These are phyloP conservation scores for Neoscytalidium dimidiatum DNA, from an alignment of 2,329 filamentous ascomycete species.

Conservation along the genomic window DNA sequence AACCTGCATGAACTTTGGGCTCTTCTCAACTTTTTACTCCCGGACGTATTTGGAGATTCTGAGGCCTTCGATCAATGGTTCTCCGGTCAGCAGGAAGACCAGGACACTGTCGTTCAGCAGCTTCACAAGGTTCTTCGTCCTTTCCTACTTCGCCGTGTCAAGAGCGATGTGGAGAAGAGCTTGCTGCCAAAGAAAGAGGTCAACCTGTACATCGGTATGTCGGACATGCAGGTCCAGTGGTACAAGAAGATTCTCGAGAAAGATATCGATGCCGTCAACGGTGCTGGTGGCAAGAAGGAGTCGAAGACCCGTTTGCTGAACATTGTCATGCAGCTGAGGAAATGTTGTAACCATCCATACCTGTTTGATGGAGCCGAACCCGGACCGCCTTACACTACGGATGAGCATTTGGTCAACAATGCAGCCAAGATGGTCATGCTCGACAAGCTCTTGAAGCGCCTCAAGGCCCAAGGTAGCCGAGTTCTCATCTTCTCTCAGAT, in stretches of 20 bases:
- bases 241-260: constrained; percentile 99
- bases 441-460: constrained; percentile 82
- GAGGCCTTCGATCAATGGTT: constrained; percentile 99
- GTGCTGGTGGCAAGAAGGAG: constrained; percentile 92
- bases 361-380: constrained; percentile 97
- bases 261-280: constrained; percentile 98
- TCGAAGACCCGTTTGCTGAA: constrained; percentile 96
- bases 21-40: constrained; percentile 93
- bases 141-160: constrained; percentile 93
- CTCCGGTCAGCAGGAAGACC: constrained; percentile 83
- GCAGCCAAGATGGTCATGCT: constrained; percentile 97
- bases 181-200: constrained; percentile 95
- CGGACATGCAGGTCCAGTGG: constrained; percentile 99
- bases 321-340: constrained; percentile 98
- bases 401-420: constrained; percentile 92
- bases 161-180: constrained; percentile 97
- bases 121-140: constrained; percentile 90
- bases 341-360: constrained; percentile 98
- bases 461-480: constrained; percentile 84
- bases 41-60: constrained; percentile 94
- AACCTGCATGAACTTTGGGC: constrained; percentile 98
- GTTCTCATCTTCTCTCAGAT: constrained; percentile 99
- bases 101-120: constrained; percentile 94
- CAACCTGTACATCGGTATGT: constrained; percentile 97
- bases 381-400: constrained; percentile 95